Evolutionary conservation across 1,284 basidiomycete species (phyloP).

Genomic region (Cutaneotrichosporon curvatum): DNA sequence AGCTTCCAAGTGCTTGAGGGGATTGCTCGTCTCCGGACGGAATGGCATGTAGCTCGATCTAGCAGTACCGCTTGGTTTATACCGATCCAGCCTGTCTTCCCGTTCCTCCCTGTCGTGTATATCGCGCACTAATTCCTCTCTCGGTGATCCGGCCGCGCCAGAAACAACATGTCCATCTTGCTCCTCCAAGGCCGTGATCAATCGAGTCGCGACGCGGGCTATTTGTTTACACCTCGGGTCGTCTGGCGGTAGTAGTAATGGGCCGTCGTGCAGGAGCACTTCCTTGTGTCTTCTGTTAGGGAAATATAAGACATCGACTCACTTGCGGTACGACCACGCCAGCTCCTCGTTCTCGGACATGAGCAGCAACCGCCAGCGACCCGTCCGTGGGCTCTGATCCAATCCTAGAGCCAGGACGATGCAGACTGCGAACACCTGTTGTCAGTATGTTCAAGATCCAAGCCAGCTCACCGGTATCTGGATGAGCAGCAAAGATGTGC

Average conservation of each 20-base stretch:
- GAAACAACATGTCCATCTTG: constrained; percentile 43
- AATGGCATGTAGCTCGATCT: constrained; percentile 42
- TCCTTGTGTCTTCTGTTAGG: constrained; percentile 43
- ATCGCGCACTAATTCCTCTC: constrained; percentile 28
- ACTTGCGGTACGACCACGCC: constrained; percentile 50
- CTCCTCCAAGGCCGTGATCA: constrained; percentile 46
- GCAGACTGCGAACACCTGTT: constrained; percentile 49
- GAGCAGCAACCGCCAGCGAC: constrained; percentile 50
- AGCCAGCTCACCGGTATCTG: constrained; percentile 46
- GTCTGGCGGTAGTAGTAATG: constrained; percentile 41
- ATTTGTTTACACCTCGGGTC: constrained; percentile 45
- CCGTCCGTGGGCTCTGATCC: constrained; percentile 48
- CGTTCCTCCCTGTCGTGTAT: constrained; percentile 26
- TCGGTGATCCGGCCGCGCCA: constrained; percentile 45
- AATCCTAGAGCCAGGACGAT: constrained; percentile 50
- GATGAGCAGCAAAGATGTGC: constrained; percentile 43
- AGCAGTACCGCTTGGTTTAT: constrained; percentile 43
- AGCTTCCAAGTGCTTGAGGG: constrained; percentile 45
- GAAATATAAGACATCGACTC: constrained; percentile 9
- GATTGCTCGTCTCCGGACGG: constrained; percentile 44
- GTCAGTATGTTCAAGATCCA: constrained; percentile 1
- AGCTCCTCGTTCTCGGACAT: constrained; percentile 51
- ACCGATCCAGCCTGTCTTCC: constrained; percentile 14
- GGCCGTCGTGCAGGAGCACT: constrained; percentile 45
- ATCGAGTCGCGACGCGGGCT: constrained; percentile 36